A percentile compares a stretch with the other conserved stretches of the same genome.
Conservation (phyloP, 768 basidiomycete genomes). For the Pulveroboletus sp. region DNA sequence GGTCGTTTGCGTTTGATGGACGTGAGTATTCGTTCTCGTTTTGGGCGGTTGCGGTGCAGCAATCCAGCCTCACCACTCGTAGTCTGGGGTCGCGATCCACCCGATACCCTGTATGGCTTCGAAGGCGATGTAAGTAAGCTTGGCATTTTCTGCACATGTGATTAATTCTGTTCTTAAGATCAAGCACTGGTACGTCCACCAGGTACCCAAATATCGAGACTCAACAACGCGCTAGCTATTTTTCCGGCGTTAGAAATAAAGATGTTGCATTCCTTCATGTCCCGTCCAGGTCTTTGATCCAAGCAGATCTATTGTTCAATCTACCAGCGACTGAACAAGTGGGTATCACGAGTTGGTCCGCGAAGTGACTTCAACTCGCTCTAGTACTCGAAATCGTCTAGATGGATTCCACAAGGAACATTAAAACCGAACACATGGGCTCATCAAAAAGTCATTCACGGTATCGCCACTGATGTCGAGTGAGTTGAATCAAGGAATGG, state of each 20-base stretch:
- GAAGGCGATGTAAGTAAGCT: slow-evolving; percentile 55
- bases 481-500: slow-evolving; percentile 8
- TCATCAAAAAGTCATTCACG: slow-evolving; percentile 23
- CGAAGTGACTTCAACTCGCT: neutral
- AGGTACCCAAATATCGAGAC: neutral
- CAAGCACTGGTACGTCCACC: slow-evolving; percentile 42
- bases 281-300: slow-evolving; percentile 64
- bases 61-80: neutral
- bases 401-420: slow-evolving; percentile 27
- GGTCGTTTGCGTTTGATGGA: slow-evolving; percentile 57
- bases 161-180: slow-evolving; percentile 32
- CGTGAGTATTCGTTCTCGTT: slow-evolving; percentile 37
- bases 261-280: slow-evolving; percentile 82
- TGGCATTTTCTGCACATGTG: neutral
- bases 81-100: slow-evolving; percentile 63
- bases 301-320: slow-evolving; percentile 84
- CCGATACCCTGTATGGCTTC: slow-evolving; percentile 68
- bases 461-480: slow-evolving; percentile 26
- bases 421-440: slow-evolving; percentile 31
- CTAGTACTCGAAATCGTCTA: slow-evolving; percentile 38
- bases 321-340: slow-evolving; percentile 77
- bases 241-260: slow-evolving; percentile 67
- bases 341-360: neutral
- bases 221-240: slow-evolving; percentile 45
- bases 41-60: neutral